Evolutionary conservation across 768 basidiomycete species (phyloP), one percentile per base, ranked within the genome.

Genomic region (Calocera cornea): DNA sequence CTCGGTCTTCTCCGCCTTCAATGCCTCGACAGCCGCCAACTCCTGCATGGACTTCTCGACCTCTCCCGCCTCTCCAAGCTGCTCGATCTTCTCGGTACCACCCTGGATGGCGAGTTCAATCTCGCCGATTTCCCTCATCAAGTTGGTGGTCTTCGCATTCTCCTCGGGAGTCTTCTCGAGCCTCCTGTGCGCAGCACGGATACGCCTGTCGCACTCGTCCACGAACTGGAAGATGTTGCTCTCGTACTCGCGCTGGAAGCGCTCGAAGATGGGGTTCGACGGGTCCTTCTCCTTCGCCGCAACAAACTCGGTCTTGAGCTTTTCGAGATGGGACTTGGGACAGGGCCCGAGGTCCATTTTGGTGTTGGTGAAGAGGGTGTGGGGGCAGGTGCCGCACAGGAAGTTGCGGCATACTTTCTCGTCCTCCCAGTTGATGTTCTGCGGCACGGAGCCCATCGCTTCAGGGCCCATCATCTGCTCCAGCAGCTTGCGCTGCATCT

Each of bases 401-500:
- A 93, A 98, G 79, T 98, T 97, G 75, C 90, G 85, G 84, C 97
- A 98, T 8, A 98, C 95, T 83, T 97, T 97, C 73, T 95, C 94
- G 78, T 95, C 92, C 34, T 86, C 87, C 90, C 94, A 95, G 70
- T 87, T 86, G 68, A 97, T 82, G 79, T 97, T 95, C 71, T 89
- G 87, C 72, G 91, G 92, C 50, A 90, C 87, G 49, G 94, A 87
- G 73, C 97, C 97, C 92, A 99, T 95, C 22, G 97, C 94, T 79
- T 99, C 95, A 54, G 95, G 90, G n/a, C 93, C 95, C 95, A 97
- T 97, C 93, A 95, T 97, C 95, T 97, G 95, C 95, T 84, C 81
- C 65, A 85, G 76, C 78, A 97, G 90, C 88, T 92, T 97, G 71
- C 94, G 86, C 81, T 97, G 95, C 91, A 93, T 92, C 78, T 97